Evolutionary conservation across 148 eudicot species (phyloP), one percentile per base, ranked within the genome.

Genomic region (Rhododendron williamsianum): DNA sequence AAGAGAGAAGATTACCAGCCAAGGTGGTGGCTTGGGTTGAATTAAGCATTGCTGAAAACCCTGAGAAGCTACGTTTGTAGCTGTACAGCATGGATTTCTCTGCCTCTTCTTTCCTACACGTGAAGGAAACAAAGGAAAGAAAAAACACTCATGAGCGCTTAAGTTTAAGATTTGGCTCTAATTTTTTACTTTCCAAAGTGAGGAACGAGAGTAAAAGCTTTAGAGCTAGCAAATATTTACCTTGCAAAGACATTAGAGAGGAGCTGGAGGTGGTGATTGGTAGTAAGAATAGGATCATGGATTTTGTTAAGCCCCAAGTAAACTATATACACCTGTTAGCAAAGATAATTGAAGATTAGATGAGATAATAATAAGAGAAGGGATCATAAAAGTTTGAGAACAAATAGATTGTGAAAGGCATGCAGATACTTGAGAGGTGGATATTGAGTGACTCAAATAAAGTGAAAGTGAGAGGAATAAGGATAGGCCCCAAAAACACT

Each of bases 41-140:
- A 85, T 90, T 89, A 63, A 91, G 86, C 65, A 60, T 52, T 71
- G 92, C 93, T 23, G 93, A 87, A 65, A 91, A 91, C 19, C 93
- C 93, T 16, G 92, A 91, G 83, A 91, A 91, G 52, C 84, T 63
- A 77, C 87, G 91, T 87, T 90, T 91, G 90, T 91, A 91, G 88
- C 93, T 91, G 58, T 91, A 90, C 16, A 91, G 12, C 88, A 91
- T 81, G 77, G 93, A 85, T 82, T 80, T 19, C 60, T 83, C 83
- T 51, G 93, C 93, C 76, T 90, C 92, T 85, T 86, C 90, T 80
- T 87, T 63, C 54, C 93, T 91, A 78, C 41, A 49, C 11, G n/a
- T 43, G 41, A 5, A 25, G 19, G 76, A 78, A 74, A 58, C 78
- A 23, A 73, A 82, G 23, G 5, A 21, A 51, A 77, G 4, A 67